phyloP scores from a whole-genome alignment of 2,329 filamentous ascomycete genomes.

The Aspergillus novoparasiticus region DNA sequence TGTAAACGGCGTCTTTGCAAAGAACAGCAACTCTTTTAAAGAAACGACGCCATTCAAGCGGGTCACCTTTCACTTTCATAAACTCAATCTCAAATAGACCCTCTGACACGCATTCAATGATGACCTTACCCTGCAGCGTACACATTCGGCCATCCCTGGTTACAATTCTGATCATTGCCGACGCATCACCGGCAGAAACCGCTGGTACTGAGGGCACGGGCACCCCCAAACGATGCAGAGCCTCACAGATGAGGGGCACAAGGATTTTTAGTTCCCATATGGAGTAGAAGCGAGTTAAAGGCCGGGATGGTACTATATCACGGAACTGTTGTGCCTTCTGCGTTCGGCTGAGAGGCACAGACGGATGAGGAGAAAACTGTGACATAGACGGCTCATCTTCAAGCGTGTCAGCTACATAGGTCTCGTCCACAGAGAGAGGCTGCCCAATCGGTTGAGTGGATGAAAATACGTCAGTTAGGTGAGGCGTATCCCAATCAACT shows the following conservation, averaged over 20 bases:
- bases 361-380: conserved; percentile 80
- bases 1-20: conserved; percentile 81
- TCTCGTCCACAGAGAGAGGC: conserved; percentile 35
- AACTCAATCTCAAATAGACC: conserved; percentile 85
- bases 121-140: conserved; percentile 46
- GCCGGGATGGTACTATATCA: conserved; percentile 86
- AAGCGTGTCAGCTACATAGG: conserved; percentile 63
- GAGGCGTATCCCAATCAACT: conserved; percentile 87
- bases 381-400: conserved; percentile 80
- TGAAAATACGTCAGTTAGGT: conserved; percentile 49
- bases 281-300: conserved; percentile 90
- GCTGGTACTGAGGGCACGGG: conserved; percentile 59
- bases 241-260: conserved; percentile 76
- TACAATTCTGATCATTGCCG: conserved; percentile 70
- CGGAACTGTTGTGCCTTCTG: conserved; percentile 85
- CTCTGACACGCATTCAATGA: conserved; percentile 48
- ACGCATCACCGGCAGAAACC: conserved; percentile 53
- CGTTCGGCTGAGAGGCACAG: conserved; percentile 80
- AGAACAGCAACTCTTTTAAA: conserved; percentile 94
- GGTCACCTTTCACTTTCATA: conserved; percentile 92
- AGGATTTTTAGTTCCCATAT: conserved; percentile 74
- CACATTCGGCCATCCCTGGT: conserved; percentile 61
- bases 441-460: conserved; percentile 51
- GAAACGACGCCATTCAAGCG: conserved; percentile 91
- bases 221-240: conserved; percentile 82